Evolutionary conservation across 306 rosid genomes (phyloP), one percentile per base, ranked within the genome.

Genomic region (Prunus mira): DNA sequence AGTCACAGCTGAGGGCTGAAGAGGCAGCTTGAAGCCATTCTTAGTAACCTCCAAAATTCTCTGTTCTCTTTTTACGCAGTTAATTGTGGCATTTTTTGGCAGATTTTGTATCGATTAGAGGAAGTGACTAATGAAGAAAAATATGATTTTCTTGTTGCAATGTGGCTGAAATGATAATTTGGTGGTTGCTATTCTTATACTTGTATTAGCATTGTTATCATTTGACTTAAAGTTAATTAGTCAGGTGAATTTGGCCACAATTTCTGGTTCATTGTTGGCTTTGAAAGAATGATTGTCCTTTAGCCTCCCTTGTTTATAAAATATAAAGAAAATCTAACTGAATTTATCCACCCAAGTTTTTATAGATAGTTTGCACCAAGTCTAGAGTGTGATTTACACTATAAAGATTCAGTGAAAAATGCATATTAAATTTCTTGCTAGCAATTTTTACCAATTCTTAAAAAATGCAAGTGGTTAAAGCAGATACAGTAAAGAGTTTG

Each of bases 91-190:
- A 13, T 62, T 69, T 76, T 57, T 9, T 2, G n/a, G 38, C 67
- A 56, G 73, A 60, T 2, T 72, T 58, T 58, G 66, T 45, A 72
- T 71, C 54, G 67, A 49, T 64, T 27, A 27, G 56, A 41, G 50
- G 43, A 54, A 18, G 49, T 34, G 60, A 18, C 46, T 62, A 28
- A 1, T 22, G 5, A 6, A 38, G 34, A 61, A 50, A 45, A 22
- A 3, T 47, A 18, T 74, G 25, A 46, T 74, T 47, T 27, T 30
- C 28, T 58, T 2, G 15, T 19, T 58, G 3, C 27, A 49, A 57
- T 47, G 38, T 57, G 34, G 28, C 58, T 45, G 47, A 3, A 13
- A 76, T 56, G 65, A 56, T 43, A 20, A 32, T 46, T 15, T 30
- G n/a, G 19, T 19, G 25, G 28, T 27, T 49, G 17, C 14, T 22